Conservation (phyloP, 805 yeast genomes). For the Spathaspora girioi region DNA sequence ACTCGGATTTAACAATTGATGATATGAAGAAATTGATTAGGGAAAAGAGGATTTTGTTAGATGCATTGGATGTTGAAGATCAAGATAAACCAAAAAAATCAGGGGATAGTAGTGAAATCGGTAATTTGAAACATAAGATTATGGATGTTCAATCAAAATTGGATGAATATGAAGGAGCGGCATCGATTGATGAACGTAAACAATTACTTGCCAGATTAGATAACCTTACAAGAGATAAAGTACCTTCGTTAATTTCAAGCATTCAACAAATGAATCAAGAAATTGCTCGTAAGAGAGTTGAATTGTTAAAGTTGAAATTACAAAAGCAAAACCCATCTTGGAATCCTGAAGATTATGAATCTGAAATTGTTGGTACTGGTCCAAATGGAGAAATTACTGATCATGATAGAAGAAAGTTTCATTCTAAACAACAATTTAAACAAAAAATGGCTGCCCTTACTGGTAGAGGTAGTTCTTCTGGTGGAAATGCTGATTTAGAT, state of each 20-base stretch:
- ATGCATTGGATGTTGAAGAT: constrained; percentile 69
- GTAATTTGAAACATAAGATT: constrained; percentile 60
- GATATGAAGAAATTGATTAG: constrained; percentile 61
- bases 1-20: constrained; percentile 42
- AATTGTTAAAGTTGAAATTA: constrained; percentile 53
- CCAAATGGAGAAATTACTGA: constrained; percentile 85
- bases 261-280: constrained; percentile 65
- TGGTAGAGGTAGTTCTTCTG: constrained; percentile 50
- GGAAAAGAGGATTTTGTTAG: constrained; percentile 68
- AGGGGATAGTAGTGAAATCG: constrained; percentile 48
- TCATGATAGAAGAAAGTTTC: constrained; percentile 74
- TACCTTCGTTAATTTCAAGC: constrained; percentile 65
- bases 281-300: constrained; percentile 63
- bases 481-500: constrained; percentile 53
- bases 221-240: constrained; percentile 56
- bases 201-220: constrained; percentile 56
- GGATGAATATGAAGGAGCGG: constrained; percentile 20
- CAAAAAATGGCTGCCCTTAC: constrained; percentile 93
- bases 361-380: constrained; percentile 70
- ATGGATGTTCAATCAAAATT: constrained; percentile 40
- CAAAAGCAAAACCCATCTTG: constrained; percentile 66
- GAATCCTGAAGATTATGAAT: constrained; percentile 30
- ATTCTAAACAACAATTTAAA: constrained; percentile 70
- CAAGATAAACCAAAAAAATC: constrained; percentile 29
- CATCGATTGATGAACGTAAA: constrained; percentile 43